Conservation (phyloP, 345 rosid species). For the Aurinia saxatilis region DNA sequence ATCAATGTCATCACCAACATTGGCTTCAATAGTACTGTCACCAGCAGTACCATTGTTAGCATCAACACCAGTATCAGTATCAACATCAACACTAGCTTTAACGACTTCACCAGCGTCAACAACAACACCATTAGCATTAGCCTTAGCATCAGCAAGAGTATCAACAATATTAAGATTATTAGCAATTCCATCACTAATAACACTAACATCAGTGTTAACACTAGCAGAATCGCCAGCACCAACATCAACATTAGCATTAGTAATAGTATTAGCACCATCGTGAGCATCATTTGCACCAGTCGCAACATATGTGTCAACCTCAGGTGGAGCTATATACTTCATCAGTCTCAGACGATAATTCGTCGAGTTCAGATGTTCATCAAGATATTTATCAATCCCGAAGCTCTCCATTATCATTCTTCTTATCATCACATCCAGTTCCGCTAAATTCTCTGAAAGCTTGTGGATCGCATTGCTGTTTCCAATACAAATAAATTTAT, state of each 20-base stretch:
- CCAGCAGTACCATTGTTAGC: background rate
- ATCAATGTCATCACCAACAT: background rate
- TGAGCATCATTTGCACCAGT: background rate
- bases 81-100: no score
- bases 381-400: conserved; percentile 32
- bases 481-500: background rate
- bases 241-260: background rate
- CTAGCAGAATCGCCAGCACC: no score
- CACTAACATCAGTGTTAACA: background rate
- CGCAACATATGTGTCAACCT: conserved; percentile 6
- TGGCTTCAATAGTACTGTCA: background rate
- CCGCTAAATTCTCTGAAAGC: conserved; percentile 24
- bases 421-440: conserved; percentile 38
- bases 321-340: conserved; percentile 9
- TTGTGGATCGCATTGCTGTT: conserved; percentile 22
- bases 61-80: no score
- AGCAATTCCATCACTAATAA: background rate
- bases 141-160: background rate
- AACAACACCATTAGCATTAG: background rate
- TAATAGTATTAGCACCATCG: background rate
- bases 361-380: conserved; percentile 24
- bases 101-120: no score
- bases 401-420: conserved; percentile 51
- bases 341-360: conserved; percentile 17
- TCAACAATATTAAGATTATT: background rate